Evolutionary conservation across 352 stramenopile genomes (phyloP), one percentile per base, ranked within the genome.

Genomic region (Phytophthora sp.): DNA sequence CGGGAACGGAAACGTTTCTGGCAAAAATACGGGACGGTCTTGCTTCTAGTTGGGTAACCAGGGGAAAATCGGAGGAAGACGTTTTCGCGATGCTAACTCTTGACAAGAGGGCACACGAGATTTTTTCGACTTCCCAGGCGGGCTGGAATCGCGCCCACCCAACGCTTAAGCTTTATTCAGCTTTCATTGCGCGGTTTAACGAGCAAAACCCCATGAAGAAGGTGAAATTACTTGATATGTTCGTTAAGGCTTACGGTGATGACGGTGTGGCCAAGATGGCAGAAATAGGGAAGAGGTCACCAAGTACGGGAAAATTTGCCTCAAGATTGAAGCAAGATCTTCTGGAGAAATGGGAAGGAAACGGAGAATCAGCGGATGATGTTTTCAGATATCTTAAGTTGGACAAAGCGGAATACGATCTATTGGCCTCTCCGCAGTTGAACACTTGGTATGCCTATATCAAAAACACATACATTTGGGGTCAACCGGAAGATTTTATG

Each of bases 331-430:
- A 5, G 21, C 6, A 8, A 2, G 38, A 57, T 2, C 46, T 35
- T 9, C 21, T 51, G 27, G n/a, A 0, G 8, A 39, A 16, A 9
- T 66, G 47, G 46, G n/a, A 46, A 3, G 18, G 4, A 4, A 24
- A 18, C 16, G 13, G 6, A 26, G 18, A 59, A 16, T 29, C 26
- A 1, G 29, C 30, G 1, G 36, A 47, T 1, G 24, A 31, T 0
- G 16, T 66, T 27, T 66, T 66, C 30, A 42, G 44, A 27, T 4
- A 53, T 20, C 7, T 66, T 0, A 58, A 44, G 13, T 27, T 66
- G 20, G 46, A 66, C 35, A 31, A 57, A 15, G 35, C 26, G 11
- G n/a, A 26, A 16, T 0, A 5, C 18, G n/a, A 31, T 1, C 27
- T 59, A 12, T 50, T 59, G 9, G 18, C 2, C 16, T 21, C 24